Conservation (phyloP, 1,139 yeast genomes). For the Candida mesenterica region DNA sequence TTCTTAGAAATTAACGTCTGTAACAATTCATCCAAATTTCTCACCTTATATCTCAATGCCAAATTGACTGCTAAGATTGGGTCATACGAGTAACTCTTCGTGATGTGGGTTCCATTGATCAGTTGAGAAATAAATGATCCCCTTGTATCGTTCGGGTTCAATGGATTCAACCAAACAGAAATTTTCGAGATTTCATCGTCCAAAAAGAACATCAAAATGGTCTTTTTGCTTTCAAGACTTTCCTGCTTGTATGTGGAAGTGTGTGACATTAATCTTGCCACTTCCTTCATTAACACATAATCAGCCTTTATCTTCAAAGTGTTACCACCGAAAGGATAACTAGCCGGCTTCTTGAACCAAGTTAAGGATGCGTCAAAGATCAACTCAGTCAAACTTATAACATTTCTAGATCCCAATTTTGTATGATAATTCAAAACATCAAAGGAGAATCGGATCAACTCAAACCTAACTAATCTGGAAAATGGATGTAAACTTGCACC, state of each 20-base stretch:
- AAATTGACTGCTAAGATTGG: conserved; percentile 76
- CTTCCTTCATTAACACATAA: conserved; percentile 53
- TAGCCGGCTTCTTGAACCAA: conserved; percentile 69
- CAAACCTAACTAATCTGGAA: conserved; percentile 73
- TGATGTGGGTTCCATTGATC: conserved; percentile 35
- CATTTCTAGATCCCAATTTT: conserved; percentile 46
- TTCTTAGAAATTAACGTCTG: conserved; percentile 47
- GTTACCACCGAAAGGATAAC: conserved; percentile 86
- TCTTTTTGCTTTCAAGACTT: conserved; percentile 44
- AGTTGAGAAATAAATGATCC: conserved; percentile 36
- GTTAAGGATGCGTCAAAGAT: conserved; percentile 67
- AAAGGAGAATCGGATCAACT: conserved; percentile 65
- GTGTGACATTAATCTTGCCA: conserved; percentile 37
- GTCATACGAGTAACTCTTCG: conserved; percentile 61
- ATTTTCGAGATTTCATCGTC: conserved; percentile 74
- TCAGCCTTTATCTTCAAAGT: conserved; percentile 71
- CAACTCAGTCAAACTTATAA: conserved; percentile 44
- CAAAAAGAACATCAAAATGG: conserved; percentile 58
- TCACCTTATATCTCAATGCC: conserved; percentile 55
- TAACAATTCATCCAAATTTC: conserved; percentile 43
- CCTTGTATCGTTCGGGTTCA: conserved; percentile 44
- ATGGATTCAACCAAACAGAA: conserved; percentile 77
- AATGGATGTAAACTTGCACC: conserved; percentile 79
- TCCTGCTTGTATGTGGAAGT: conserved; percentile 23
- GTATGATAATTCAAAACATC: conserved; percentile 61